Evolutionary conservation across 129 eudicot species (phyloP).

Genomic region (Pseudognaphalium luteoalbum): DNA sequence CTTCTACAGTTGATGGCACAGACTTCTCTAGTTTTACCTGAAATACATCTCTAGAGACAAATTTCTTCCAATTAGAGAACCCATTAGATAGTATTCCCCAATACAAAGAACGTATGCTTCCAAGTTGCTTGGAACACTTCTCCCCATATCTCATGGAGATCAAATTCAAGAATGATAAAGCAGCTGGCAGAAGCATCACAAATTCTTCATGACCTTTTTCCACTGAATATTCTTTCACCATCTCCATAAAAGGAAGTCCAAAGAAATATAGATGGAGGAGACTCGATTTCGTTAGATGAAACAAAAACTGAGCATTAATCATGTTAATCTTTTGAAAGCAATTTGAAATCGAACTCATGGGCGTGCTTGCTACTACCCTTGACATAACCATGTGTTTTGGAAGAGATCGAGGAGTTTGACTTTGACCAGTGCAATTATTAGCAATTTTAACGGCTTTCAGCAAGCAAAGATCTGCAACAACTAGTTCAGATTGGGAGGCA

Average conservation of each 20-base stretch:
- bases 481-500: conserved; percentile 47
- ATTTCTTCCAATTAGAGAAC: conserved; percentile 64
- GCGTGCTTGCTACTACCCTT: conserved; percentile 58
- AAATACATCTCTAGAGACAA: conserved; percentile 55
- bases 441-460: conserved; percentile 66
- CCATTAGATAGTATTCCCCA: conserved; percentile 50
- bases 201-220: conserved; percentile 48
- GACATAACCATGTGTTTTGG: conserved; percentile 45
- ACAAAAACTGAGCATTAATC: conserved; percentile 52
- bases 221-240: conserved; percentile 36
- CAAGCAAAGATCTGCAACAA: conserved; percentile 64
- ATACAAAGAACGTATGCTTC: conserved; percentile 44
- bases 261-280: conserved; percentile 67
- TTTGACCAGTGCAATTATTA: conserved; percentile 27
- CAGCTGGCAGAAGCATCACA: conserved; percentile 76
- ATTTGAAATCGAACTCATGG: conserved; percentile 50
- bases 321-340: conserved; percentile 48
- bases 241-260: conserved; percentile 49
- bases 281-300: conserved; percentile 50
- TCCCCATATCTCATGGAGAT: conserved; percentile 37
- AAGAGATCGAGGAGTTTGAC: conserved; percentile 36
- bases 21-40: conserved; percentile 40
- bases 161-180: conserved; percentile 47
- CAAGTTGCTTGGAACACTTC: conserved; percentile 34
- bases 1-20: conserved; percentile 48